phyloP scores from a whole-genome alignment of 2,329 filamentous ascomycete genomes.

The Paracamarosporium sp. region DNA sequence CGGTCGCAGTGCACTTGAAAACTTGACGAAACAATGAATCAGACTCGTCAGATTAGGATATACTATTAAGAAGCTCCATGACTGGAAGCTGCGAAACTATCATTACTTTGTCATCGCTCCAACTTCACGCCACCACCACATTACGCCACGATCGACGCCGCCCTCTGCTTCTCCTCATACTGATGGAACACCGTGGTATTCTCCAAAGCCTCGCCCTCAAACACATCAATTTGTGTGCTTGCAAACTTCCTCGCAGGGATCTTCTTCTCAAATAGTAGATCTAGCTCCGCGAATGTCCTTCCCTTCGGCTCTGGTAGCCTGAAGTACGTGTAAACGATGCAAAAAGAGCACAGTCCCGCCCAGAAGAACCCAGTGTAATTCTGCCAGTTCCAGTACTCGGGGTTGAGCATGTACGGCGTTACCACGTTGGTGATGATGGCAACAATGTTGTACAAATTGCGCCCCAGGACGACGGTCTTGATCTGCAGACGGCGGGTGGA shows the following conservation, averaged over 20 bases:
- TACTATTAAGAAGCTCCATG: neutral
- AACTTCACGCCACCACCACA: neutral
- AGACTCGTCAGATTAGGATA: neutral
- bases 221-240: slow-evolving; percentile 62
- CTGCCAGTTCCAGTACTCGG: slow-evolving; percentile 83
- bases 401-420: slow-evolving; percentile 93
- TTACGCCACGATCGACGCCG: neutral
- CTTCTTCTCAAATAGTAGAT: slow-evolving; percentile 79
- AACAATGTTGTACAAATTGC: slow-evolving; percentile 78
- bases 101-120: too few relatives aligned
- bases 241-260: slow-evolving; percentile 77
- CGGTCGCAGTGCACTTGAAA: too few relatives aligned
- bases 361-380: slow-evolving; percentile 91
- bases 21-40: too few relatives aligned
- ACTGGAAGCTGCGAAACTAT: too few relatives aligned
- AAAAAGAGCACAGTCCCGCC: slow-evolving; percentile 80
- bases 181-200: slow-evolving; percentile 37
- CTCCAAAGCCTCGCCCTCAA: slow-evolving; percentile 41
- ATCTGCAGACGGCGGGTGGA: slow-evolving; percentile 84
- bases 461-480: slow-evolving; percentile 88
- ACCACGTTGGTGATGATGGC: slow-evolving; percentile 82
- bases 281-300: slow-evolving; percentile 84
- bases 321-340: slow-evolving; percentile 83
- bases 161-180: slow-evolving; percentile 42
- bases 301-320: slow-evolving; percentile 80